Evolutionary conservation across 257 asterid species (phyloP).

Genomic region (Nyctanthes arbortristis): DNA sequence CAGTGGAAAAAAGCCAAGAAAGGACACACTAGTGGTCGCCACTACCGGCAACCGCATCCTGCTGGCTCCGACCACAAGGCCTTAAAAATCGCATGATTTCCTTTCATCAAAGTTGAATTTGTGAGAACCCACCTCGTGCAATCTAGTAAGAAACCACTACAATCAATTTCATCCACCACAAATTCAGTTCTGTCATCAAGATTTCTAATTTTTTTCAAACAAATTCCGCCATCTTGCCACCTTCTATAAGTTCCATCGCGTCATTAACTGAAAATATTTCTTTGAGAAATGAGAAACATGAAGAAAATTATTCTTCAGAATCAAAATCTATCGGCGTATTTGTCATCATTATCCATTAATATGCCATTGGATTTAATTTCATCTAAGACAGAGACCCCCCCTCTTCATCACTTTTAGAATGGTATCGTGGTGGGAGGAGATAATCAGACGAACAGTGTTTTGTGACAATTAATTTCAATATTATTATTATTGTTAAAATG

Average conservation of each 20-base stretch:
- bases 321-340: slow-evolving; percentile 50
- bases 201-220: slow-evolving; percentile 42
- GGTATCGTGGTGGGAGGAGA: no score
- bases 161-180: slow-evolving; percentile 39
- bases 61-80: no score
- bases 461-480: no score
- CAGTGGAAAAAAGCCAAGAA: no score
- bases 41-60: no score
- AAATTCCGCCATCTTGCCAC: slow-evolving; percentile 28
- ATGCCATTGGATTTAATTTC: slow-evolving; percentile 31
- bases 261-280: slow-evolving; percentile 36
- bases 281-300: slow-evolving; percentile 47
- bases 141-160: slow-evolving; percentile 44
- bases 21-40: no score
- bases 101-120: no score
- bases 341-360: slow-evolving; percentile 38
- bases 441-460: no score
- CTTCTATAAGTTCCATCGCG: slow-evolving; percentile 29
- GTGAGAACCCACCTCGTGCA: slow-evolving; percentile 59
- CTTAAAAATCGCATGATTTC: no score
- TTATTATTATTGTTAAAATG: no score
- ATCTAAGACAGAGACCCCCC: slow-evolving; percentile 30
- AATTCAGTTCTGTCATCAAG: slow-evolving; percentile 57
- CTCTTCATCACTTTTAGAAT: slow-evolving; percentile 28
- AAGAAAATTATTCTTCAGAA: slow-evolving; percentile 36